Conservation (phyloP, 768 basidiomycete genomes). For the Suillus spraguei region DNA sequence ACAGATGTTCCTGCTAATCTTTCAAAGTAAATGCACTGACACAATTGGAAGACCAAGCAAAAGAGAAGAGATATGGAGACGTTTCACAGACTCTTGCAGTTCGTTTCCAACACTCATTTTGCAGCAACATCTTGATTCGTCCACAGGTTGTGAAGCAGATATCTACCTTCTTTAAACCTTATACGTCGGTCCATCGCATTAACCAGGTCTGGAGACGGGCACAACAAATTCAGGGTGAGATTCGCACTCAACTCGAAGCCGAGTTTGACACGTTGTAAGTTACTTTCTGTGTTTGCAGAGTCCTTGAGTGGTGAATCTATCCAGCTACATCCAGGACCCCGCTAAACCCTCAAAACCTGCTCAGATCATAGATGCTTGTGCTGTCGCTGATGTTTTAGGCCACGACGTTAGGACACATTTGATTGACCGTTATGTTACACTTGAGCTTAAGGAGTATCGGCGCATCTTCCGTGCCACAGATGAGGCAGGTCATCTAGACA, state of each 20-base stretch:
- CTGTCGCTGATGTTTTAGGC: constrained; percentile 89
- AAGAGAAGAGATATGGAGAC: constrained; percentile 79
- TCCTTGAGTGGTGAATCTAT: constrained; percentile 7
- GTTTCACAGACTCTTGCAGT: constrained; percentile 83
- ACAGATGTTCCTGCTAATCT: constrained; percentile 7
- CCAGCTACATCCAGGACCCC: constrained; percentile 80
- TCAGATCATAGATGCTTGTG: constrained; percentile 79
- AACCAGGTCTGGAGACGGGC: constrained; percentile 78
- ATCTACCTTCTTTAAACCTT: constrained; percentile 76
- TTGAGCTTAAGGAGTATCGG: constrained; percentile 94
- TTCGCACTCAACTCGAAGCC: constrained; percentile 78
- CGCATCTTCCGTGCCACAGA: constrained; percentile 92
- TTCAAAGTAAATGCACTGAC: constrained; percentile 74
- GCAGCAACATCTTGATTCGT: constrained; percentile 5
- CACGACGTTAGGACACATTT: constrained; percentile 79
- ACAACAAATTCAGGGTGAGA: constrained; percentile 78
- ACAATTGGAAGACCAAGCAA: constrained; percentile 77
- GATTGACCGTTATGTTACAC: constrained; percentile 84
- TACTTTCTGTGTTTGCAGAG: background rate
- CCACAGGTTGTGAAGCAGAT: constrained; percentile 86
- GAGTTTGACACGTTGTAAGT: constrained; percentile 94
- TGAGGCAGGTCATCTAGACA: constrained; percentile 96
- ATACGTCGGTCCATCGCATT: constrained; percentile 75
- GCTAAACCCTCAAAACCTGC: constrained; percentile 64
- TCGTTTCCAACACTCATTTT: constrained; percentile 20